These are phyloP conservation scores for Crithidia bombi DNA, from an alignment of 208 protist species.

Conservation along the genomic window DNA sequence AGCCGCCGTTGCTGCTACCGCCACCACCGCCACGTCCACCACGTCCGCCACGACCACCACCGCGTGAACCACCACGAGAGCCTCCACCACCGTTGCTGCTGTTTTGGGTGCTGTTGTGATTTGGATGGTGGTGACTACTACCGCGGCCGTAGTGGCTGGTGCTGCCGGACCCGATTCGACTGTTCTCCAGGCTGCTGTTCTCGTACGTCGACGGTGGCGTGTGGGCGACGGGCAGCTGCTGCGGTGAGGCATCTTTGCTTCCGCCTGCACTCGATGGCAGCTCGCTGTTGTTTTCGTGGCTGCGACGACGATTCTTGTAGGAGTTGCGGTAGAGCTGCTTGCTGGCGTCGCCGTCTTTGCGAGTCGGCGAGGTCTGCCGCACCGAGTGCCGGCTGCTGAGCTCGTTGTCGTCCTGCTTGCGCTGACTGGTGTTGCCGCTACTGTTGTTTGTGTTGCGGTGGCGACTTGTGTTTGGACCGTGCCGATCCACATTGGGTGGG, in stretches of 20 bases:
- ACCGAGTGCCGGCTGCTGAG: conserved; percentile 15
- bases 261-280: conserved; percentile 10
- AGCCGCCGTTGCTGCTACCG: not conserved
- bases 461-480: not conserved
- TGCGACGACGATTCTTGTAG: conserved; percentile 31
- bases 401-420: conserved; percentile 21
- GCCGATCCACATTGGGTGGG: not conserved
- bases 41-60: conserved; percentile 5
- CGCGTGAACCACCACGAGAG: conserved; percentile 2
- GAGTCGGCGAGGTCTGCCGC: conserved; percentile 15
- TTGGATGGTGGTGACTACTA: not conserved
- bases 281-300: conserved; percentile 17
- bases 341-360: conserved; percentile 16
- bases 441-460: conserved; percentile 2
- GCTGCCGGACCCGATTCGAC: conserved; percentile 6
- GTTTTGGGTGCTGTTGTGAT: conserved; percentile 4
- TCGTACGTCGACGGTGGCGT: conserved; percentile 16
- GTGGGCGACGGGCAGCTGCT: conserved; percentile 18
- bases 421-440: conserved; percentile 14
- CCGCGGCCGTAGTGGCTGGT: conserved; percentile 4
- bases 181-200: conserved; percentile 23
- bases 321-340: conserved; percentile 30
- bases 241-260: conserved; percentile 18
- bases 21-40: conserved; percentile 2
- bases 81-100: not conserved